These are phyloP conservation scores for Dendrobium catenatum DNA, from an alignment of 106 monocot genomes.

Conservation along the genomic window DNA sequence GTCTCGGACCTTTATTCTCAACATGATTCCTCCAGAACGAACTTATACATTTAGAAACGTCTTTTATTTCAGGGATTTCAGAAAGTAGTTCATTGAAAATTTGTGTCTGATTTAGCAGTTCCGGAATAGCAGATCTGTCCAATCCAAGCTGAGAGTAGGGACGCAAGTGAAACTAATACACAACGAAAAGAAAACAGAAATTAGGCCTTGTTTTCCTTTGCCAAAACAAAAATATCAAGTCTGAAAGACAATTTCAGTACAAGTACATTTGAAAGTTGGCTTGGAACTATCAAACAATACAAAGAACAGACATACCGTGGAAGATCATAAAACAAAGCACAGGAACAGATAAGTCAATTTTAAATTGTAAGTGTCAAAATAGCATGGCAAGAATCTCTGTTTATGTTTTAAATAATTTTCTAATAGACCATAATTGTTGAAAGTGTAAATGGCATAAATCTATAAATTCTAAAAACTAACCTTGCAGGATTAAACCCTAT, in stretches of 20 bases:
- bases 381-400: not conserved
- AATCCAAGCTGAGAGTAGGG: conserved; percentile 74
- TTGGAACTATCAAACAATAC: not conserved
- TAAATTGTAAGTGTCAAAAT: not conserved
- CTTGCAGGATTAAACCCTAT: not conserved
- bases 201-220: not conserved
- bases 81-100: conserved; percentile 66
- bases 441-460: not conserved
- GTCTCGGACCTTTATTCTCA: conserved; percentile 12
- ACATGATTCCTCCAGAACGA: conserved; percentile 38
- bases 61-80: conserved; percentile 82
- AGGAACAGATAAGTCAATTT: not conserved
- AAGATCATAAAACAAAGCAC: not conserved
- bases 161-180: conserved; percentile 78
- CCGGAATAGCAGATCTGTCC: conserved; percentile 68
- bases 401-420: not conserved
- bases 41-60: conserved; percentile 46
- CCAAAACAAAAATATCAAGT: not conserved
- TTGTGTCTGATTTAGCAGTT: conserved; percentile 20
- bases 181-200: not conserved
- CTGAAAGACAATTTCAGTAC: not conserved
- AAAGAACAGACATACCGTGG: not conserved
- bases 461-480: not conserved
- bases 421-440: not conserved
- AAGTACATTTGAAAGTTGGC: not conserved